These are phyloP conservation scores for Nakazawaea laoshanensis DNA, from an alignment of 805 yeast species.

Conservation along the genomic window DNA sequence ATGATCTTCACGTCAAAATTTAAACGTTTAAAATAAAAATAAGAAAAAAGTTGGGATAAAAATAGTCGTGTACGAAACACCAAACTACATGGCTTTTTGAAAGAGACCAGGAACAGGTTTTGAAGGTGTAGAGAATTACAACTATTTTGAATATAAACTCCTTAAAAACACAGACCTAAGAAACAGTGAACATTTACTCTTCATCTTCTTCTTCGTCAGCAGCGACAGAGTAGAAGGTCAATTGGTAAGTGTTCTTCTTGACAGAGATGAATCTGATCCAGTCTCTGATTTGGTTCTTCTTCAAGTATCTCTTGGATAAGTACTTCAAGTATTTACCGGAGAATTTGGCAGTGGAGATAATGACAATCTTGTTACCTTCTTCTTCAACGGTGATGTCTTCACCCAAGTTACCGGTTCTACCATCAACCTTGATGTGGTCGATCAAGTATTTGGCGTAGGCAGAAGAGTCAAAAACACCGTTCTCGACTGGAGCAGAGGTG, in stretches of 20 bases:
- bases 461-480: constrained; percentile 96
- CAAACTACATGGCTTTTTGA: no score
- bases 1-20: no score
- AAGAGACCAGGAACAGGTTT: no score
- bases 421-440: constrained; percentile 99
- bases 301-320: constrained; percentile 99
- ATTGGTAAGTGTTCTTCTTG: constrained; percentile 91
- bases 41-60: no score
- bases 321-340: constrained; percentile 99
- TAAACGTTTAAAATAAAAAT: no score
- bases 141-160: no score
- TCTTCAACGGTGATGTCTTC: constrained; percentile 81
- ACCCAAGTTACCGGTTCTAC: constrained; percentile 94
- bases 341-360: constrained; percentile 87
- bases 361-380: constrained; percentile 85
- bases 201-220: constrained; percentile 90
- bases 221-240: constrained; percentile 98
- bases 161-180: neutral
- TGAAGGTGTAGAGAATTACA: no score
- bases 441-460: constrained; percentile 95
- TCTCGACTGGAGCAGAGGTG: constrained; percentile 94
- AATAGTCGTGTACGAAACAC: no score
- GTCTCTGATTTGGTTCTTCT: constrained; percentile 99
- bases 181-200: constrained; percentile 47
- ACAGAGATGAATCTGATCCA: constrained; percentile 99